phyloP scores from a whole-genome alignment of 371 early-diverging fungal species.

The Cladochytrium tenue region DNA sequence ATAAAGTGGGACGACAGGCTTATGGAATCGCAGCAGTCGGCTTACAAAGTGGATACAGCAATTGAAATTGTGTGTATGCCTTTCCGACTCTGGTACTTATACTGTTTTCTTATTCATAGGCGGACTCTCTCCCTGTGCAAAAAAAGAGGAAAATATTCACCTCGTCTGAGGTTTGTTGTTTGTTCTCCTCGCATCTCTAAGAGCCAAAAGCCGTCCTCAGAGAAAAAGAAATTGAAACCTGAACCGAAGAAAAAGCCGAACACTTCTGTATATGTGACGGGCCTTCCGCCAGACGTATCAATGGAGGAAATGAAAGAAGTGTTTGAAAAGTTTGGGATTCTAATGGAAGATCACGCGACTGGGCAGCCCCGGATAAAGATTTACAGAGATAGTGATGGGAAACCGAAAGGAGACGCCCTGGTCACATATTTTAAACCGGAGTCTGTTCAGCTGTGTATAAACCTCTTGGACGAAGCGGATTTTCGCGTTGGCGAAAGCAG shows the following conservation, averaged over 20 bases:
- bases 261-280: constrained; percentile 85
- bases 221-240: constrained; percentile 32
- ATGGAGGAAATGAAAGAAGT: constrained; percentile 73
- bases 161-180: neutral
- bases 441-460: constrained; percentile 79
- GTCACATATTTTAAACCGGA: constrained; percentile 88
- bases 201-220: neutral
- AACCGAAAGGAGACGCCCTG: constrained; percentile 85
- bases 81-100: neutral
- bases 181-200: neutral
- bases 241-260: constrained; percentile 60
- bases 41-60: neutral
- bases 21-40: neutral
- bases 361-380: constrained; percentile 86
- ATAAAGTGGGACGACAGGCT: neutral
- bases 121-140: neutral
- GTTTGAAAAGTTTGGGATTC: constrained; percentile 86
- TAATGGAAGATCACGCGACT: constrained; percentile 72
- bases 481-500: constrained; percentile 65
- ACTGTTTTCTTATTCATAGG: neutral
- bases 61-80: neutral
- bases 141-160: neutral
- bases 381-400: constrained; percentile 66
- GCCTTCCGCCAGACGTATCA: constrained; percentile 80
- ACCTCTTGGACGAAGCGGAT: constrained; percentile 82